phyloP scores from a whole-genome alignment of 2,329 filamentous ascomycete genomes.

The Phoma herbarum region DNA sequence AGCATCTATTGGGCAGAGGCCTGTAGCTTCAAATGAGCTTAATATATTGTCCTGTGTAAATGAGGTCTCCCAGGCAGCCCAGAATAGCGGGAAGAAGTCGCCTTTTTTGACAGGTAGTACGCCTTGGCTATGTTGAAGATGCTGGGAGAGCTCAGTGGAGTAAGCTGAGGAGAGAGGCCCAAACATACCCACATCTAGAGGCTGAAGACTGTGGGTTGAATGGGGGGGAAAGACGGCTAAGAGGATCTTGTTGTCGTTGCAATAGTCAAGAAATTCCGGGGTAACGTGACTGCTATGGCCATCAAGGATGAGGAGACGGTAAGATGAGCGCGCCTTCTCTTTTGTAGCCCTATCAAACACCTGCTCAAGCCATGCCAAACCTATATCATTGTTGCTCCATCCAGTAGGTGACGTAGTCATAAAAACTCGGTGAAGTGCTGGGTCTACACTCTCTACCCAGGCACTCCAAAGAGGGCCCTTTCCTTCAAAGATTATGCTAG shows the following conservation, averaged over 20 bases:
- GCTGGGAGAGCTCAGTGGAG: background rate
- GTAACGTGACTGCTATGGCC: conserved; percentile 10
- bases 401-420: background rate
- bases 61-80: too few species aligned
- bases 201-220: conserved; percentile 15
- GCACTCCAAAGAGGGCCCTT: background rate
- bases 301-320: conserved; percentile 16
- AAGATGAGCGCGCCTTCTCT: background rate
- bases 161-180: background rate
- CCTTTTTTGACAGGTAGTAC: too few species aligned
- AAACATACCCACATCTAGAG: conserved; percentile 9
- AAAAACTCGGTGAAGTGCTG: background rate
- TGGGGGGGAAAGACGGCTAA: conserved; percentile 13
- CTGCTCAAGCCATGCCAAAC: background rate
- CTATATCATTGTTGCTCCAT: background rate
- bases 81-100: too few species aligned
- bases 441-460: background rate
- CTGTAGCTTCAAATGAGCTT: too few species aligned
- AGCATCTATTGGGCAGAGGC: too few species aligned
- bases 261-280: conserved; percentile 18
- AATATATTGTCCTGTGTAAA: too few species aligned
- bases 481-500: background rate
- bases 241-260: conserved; percentile 9
- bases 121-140: too few species aligned
- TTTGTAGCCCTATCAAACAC: background rate